Conservation (phyloP, 2,329 filamentous ascomycete genomes). For the Grosmannia clavigera region DNA sequence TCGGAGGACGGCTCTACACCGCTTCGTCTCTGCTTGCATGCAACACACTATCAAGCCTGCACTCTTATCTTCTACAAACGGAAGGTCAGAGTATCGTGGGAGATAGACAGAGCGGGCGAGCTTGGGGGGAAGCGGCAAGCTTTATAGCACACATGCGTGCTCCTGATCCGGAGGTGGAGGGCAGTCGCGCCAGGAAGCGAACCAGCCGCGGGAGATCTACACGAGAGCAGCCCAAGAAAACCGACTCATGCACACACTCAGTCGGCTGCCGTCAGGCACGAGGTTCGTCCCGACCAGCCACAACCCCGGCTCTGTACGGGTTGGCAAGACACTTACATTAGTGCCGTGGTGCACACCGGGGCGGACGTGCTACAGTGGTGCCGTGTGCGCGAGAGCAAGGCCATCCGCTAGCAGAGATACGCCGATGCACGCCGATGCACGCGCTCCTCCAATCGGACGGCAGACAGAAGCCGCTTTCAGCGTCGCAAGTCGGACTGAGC, state of each 20-base stretch:
- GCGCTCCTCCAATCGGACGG: neutral
- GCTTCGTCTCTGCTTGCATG: neutral
- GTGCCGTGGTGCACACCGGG: neutral
- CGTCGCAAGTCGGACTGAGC: neutral
- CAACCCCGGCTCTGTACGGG: neutral
- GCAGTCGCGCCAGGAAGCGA: neutral
- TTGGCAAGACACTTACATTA: neutral
- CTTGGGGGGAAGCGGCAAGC: neutral
- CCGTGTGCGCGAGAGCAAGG: no score
- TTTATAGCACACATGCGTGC: neutral
- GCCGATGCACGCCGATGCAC: no score
- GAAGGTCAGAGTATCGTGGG: neutral
- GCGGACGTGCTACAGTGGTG: no score
- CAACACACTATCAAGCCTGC: neutral
- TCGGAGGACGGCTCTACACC: neutral
- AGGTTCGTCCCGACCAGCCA: neutral
- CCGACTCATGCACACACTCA: neutral
- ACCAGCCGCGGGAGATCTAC: neutral
- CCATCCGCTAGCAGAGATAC: no score
- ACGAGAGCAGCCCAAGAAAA: neutral
- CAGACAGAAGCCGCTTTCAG: no score
- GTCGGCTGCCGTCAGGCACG: neutral
- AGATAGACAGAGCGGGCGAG: neutral
- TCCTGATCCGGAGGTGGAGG: no score
- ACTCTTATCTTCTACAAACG: neutral